Base-by-base conservation (phyloP, 2,329 filamentous ascomycete genomes). In the Aspergillus quadrilineatus region DNA sequence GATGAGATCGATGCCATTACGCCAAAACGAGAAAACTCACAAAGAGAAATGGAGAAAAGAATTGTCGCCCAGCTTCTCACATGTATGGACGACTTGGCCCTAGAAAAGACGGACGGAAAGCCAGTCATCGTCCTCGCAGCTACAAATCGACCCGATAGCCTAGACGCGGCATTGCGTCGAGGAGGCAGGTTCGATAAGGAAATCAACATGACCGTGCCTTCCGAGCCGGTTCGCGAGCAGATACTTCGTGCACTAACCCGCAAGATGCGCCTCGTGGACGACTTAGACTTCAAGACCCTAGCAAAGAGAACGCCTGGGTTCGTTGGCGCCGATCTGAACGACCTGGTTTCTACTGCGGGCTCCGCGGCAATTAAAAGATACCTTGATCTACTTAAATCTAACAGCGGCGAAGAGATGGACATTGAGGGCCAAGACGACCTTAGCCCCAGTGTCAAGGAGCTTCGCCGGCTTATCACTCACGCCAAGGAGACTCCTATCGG, bases 1-100 rank as follows among this genome's bases (percentile, higher is more conserved):
- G 92, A 96, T 64, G 89, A 96, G 64, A 90, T 97, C 51, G 92
- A 99, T 72, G 88, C 89, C 4, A 94, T 97, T 65, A 90, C 92
- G 49, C 89, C 90, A 0, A 96, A 95, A 71, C 82, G 89, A 55
- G 90, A 96, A 60, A 89, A 85, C 53, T 86, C 89, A 1, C 89
- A 94, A 67, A 87, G 89, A 67, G 91, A 96, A 62, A 93, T 95
- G 85, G 92, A 96, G 70, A 90, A 91, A 68, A 81, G 92, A 52
- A 94, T 95, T 60, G 88, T 95, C 10, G 85, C 86, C 0, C 89
- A 96, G 68, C 85, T 97, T 62, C 79, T 90, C 55, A 88, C 89
- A 17, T 95, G 92, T 56, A 95, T 97, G 89, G 89, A 92, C 66
- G 87, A 89, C 55, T 80, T 97, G 41, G 82, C 85, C 37, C 79